A percentile compares a stretch with the other conserved stretches of the same genome.
Evolutionary conservation across 169 alveolate species (phyloP).

Genomic region (Condylostoma magnum): DNA sequence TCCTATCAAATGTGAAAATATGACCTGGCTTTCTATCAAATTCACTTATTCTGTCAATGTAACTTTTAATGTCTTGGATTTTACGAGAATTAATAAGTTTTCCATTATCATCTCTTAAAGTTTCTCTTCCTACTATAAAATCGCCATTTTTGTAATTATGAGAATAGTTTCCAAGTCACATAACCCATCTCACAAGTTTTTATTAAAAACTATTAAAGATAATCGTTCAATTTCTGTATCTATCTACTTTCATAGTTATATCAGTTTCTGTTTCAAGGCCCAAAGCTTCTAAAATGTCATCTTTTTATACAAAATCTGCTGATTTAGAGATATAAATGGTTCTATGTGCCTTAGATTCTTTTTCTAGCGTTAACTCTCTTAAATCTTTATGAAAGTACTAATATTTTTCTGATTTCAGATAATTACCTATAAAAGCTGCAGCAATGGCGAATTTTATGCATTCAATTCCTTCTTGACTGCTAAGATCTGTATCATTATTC

Average conservation of each 20-base stretch:
- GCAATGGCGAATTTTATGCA: slow-evolving; percentile 10
- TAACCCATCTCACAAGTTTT: slow-evolving; percentile 9
- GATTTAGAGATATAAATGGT: not conserved
- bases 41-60: not conserved
- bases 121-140: slow-evolving; percentile 5
- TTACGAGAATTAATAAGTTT: not conserved
- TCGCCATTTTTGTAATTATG: slow-evolving; percentile 19
- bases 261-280: not conserved
- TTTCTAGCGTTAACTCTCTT: no score
- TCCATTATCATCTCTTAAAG: not conserved
- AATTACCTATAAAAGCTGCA: slow-evolving; percentile 17
- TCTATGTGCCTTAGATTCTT: not conserved
- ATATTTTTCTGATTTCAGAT: slow-evolving; percentile 7
- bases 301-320: not conserved
- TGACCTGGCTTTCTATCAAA: not conserved
- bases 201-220: no score
- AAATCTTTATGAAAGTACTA: no score
- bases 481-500: no score
- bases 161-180: slow-evolving; percentile 22
- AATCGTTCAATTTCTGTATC: no score
- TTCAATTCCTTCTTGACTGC: no score
- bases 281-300: not conserved
- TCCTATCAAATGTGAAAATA: not conserved
- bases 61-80: not conserved
- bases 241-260: no score